Percentiles rank a stretch among this genome's conserved stretches.
Conservation (phyloP, 345 rosid genomes). For the Moricandia arvensis region DNA sequence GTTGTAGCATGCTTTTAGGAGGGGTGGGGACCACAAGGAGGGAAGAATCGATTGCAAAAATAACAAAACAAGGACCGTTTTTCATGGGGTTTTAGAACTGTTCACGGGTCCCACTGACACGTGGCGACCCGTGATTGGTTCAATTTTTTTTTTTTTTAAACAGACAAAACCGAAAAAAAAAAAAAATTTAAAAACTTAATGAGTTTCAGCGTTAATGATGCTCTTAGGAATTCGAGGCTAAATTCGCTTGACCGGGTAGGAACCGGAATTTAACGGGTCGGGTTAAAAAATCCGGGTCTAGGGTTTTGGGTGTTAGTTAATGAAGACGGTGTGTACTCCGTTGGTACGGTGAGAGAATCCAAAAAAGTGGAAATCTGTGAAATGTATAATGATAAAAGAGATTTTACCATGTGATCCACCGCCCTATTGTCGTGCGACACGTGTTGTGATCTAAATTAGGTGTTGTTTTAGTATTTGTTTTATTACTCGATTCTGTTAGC, state of each 20-base stretch:
- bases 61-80: too few species aligned
- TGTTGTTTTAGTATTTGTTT: neutral
- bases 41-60: too few species aligned
- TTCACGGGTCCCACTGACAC: too few species aligned
- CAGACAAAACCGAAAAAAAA: too few species aligned
- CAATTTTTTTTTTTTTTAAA: too few species aligned
- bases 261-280: neutral
- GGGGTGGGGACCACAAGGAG: too few species aligned
- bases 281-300: constrained; percentile 4
- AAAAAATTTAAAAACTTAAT: too few species aligned
- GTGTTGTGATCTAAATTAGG: constrained; percentile 21
- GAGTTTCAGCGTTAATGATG: too few species aligned
- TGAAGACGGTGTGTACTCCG: constrained; percentile 35
- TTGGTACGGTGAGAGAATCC: constrained; percentile 39
- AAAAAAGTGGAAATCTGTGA: constrained; percentile 31
- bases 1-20: too few species aligned
- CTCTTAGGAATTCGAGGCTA: constrained; percentile 48
- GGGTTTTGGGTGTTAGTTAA: constrained; percentile 1
- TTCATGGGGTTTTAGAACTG: too few species aligned
- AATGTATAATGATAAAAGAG: constrained; percentile 20
- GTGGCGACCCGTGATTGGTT: too few species aligned
- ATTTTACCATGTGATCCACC: constrained; percentile 36
- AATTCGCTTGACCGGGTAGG: constrained; percentile 46
- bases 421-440: constrained; percentile 33
- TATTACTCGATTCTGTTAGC: constrained; percentile 4